Conservation (phyloP, 2,329 filamentous ascomycete species). For the Aureobasidium melanogenum region DNA sequence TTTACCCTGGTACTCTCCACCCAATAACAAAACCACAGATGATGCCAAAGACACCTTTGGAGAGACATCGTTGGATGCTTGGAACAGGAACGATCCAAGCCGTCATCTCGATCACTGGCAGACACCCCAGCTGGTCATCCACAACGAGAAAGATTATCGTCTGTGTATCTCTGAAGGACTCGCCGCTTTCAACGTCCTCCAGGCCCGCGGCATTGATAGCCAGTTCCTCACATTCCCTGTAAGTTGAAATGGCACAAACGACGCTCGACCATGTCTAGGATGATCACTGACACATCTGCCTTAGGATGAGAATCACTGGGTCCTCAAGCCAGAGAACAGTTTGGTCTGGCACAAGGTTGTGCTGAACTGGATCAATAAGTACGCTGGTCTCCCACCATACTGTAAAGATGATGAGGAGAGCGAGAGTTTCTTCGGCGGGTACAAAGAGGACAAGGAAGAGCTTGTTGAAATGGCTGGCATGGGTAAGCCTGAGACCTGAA, state of each 20-base stretch:
- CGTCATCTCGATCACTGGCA: slow-evolving; percentile 58
- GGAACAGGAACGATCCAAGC: slow-evolving; percentile 51
- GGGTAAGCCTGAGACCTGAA: slow-evolving; percentile 13
- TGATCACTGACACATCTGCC: not conserved
- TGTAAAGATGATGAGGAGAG: slow-evolving; percentile 24
- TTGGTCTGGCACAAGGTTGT: slow-evolving; percentile 86
- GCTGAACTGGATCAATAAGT: slow-evolving; percentile 62
- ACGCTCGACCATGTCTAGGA: not conserved
- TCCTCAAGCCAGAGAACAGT: slow-evolving; percentile 84
- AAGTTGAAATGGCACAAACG: not conserved
- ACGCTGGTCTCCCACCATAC: slow-evolving; percentile 43
- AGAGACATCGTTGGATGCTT: slow-evolving; percentile 30
- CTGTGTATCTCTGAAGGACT: slow-evolving; percentile 78
- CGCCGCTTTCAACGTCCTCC: slow-evolving; percentile 76
- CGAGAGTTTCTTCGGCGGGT: slow-evolving; percentile 22
- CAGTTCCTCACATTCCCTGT: slow-evolving; percentile 69
- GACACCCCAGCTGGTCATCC: slow-evolving; percentile 83
- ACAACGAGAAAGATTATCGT: slow-evolving; percentile 84
- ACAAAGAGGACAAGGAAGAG: slow-evolving; percentile 17
- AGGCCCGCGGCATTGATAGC: slow-evolving; percentile 65
- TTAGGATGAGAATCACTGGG: slow-evolving; percentile 66
- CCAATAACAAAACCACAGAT: slow-evolving; percentile 8
- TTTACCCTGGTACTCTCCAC: slow-evolving; percentile 39
- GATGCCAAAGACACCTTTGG: slow-evolving; percentile 14
- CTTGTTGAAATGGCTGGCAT: slow-evolving; percentile 12